A percentile compares a stretch with the other conserved stretches of the same genome.
phyloP scores from a whole-genome alignment of 129 eudicot species.

The Lactuca sativa region DNA sequence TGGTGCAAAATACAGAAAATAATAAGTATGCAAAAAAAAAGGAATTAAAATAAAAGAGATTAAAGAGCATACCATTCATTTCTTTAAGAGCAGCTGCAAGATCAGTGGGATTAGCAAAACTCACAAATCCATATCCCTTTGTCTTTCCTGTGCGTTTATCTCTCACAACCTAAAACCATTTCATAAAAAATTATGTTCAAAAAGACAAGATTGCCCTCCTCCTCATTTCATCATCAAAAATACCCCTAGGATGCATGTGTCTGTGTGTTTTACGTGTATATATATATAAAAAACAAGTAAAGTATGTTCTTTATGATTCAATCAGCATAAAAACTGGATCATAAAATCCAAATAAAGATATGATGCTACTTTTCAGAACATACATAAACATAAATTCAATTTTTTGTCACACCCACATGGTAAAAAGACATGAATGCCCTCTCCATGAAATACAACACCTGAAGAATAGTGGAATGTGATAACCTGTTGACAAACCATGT shows the following conservation, averaged over 20 bases:
- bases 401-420: too few relatives aligned
- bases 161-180: conserved; percentile 61
- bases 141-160: conserved; percentile 93
- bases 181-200: not conserved
- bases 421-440: too few relatives aligned
- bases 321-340: conserved; percentile 5
- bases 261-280: not conserved
- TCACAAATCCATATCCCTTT: conserved; percentile 87
- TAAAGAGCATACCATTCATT: conserved; percentile 72
- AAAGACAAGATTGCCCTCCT: not conserved
- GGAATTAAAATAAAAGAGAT: not conserved
- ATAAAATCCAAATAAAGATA: not conserved
- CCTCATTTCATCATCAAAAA: not conserved
- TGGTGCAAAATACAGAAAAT: not conserved
- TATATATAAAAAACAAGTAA: not conserved
- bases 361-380: too few relatives aligned
- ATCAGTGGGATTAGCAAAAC: conserved; percentile 79
- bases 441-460: too few relatives aligned
- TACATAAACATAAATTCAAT: too few relatives aligned
- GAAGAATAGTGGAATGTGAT: conserved; percentile 18
- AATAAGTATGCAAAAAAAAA: not conserved
- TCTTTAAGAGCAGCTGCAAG: conserved; percentile 80
- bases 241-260: not conserved
- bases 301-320: not conserved
- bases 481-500: conserved; percentile 25